Conservation (phyloP, 768 basidiomycete genomes). For the Podaxis pistillaris region DNA sequence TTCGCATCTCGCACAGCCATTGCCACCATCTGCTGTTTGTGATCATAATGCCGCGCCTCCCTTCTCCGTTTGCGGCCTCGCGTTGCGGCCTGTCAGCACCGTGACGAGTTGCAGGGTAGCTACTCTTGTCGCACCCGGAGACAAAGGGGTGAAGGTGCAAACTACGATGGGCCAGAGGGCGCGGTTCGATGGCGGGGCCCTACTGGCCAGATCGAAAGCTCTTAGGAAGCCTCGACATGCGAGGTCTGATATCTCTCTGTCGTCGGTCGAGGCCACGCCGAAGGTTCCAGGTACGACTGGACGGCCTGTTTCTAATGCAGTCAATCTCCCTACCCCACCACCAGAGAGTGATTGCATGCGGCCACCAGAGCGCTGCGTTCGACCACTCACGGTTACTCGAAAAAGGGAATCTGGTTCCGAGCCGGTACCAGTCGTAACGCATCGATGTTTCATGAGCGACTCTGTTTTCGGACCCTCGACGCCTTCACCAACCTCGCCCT, state of each 20-base stretch:
- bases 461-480: background rate
- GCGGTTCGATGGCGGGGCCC: background rate
- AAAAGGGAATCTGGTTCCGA: background rate
- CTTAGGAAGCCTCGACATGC: background rate
- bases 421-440: background rate
- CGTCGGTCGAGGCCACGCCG: background rate
- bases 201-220: slow-evolving; percentile 8
- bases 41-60: slow-evolving; percentile 7
- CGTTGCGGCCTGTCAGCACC: background rate
- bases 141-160: slow-evolving; percentile 3
- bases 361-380: background rate
- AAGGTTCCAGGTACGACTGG: background rate
- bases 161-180: background rate
- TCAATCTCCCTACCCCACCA: background rate
- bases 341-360: background rate
- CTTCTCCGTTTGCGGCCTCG: slow-evolving; percentile 2
- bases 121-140: background rate
- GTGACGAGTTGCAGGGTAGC: background rate
- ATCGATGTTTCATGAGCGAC: background rate
- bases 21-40: background rate
- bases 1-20: background rate
- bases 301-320: background rate
- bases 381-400: slow-evolving; percentile 4
- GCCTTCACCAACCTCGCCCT: background rate
- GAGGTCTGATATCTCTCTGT: background rate